phyloP scores from a whole-genome alignment of 257 asterid species.

The Solanum stenotomum region DNA sequence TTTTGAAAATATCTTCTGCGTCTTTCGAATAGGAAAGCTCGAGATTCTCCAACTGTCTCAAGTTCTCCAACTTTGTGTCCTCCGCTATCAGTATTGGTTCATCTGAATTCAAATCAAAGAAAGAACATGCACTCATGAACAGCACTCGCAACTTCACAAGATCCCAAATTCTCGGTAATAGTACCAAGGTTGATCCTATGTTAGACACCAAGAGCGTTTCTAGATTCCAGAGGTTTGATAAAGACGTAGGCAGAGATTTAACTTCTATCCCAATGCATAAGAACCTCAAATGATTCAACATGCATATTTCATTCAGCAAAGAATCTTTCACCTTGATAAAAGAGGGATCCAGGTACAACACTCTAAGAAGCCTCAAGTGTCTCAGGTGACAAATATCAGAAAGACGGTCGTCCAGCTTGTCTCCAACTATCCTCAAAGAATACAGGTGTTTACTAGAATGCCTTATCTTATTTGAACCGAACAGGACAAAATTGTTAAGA shows the following conservation, averaged over 20 bases:
- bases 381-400: neutral
- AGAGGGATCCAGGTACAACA: neutral
- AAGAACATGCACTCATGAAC: neutral
- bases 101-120: neutral
- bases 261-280: neutral
- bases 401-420: neutral
- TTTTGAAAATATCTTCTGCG: neutral
- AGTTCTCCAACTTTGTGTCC: neutral
- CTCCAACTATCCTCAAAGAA: neutral
- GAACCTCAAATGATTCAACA: neutral
- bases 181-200: neutral
- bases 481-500: neutral
- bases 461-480: neutral
- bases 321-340: neutral
- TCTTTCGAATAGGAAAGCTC: neutral
- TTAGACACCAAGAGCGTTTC: neutral
- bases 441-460: constrained; percentile 2
- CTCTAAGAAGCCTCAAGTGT: constrained; percentile 10
- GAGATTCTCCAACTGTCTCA: neutral
- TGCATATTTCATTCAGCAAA: constrained; percentile 1
- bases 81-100: neutral
- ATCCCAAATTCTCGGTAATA: neutral
- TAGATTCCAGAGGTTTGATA: neutral
- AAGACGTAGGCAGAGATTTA: neutral
- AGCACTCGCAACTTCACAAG: neutral